Base-by-base conservation (phyloP, 2,329 filamentous ascomycete genomes). In the Lecanicillium sp. region DNA sequence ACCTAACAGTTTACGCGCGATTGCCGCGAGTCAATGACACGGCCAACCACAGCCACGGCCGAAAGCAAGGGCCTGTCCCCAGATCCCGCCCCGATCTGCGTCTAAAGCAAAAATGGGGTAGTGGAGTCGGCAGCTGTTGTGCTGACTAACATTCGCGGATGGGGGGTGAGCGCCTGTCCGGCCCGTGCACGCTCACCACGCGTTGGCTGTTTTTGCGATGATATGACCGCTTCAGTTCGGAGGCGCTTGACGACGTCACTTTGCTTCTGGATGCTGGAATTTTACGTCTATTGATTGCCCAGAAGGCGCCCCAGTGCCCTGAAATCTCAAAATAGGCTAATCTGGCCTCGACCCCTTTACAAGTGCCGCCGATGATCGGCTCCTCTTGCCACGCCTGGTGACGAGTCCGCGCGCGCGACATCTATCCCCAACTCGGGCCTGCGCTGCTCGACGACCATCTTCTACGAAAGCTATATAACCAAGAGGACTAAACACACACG, bases 151-250 rank as follows among this genome's bases (percentile, higher is more conserved):
- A 9, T 13, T 35, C 38, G 39, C 40, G 40, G 36, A 41, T 30
- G 40, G 41, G 40, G 41, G 14, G 30, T 27, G 14, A 30, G 22
- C 29, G 29, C 37, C 36, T 44, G 20, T 11, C 17, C 17, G 52
- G 55, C 39, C 55, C 55, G 57, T 56, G 56, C 57, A 43, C 45
- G 46, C 48, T n/a, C 46, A 61, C 60, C 58, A 62, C 62, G 61
- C 62, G 61, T 60, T 54, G 48, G 51, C 55, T 62, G 56, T 61
- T 61, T 62, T 63, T 60, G 48, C 51, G 51, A 48, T 45, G 43
- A 43, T 42, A 45, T 42, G 45, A 41, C 43, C 45, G 42, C 49
- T 6, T 7, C 22, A 11, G 22, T 6, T 7, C 22, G 11, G 50
- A 55, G 51, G 52, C 50, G 51, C 49, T 47, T 46, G 49, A 50